These are phyloP conservation scores for Colletotrichum paranaense DNA, from an alignment of 2,329 filamentous ascomycete genomes.

Conservation along the genomic window DNA sequence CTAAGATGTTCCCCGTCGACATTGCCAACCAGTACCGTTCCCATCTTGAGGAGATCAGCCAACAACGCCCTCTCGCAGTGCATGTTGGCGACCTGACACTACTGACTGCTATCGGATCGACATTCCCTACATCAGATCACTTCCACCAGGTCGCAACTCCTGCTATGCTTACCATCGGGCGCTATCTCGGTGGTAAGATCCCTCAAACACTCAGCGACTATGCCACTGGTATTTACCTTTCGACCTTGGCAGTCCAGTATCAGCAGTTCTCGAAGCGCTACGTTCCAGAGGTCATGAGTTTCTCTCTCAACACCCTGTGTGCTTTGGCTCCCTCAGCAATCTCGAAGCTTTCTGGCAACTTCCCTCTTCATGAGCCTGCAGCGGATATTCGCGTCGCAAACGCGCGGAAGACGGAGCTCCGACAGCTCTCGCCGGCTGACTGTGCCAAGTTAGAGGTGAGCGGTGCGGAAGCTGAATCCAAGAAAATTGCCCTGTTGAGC, in stretches of 20 bases:
- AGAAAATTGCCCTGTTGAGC: conserved; percentile 70
- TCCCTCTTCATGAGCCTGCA: conserved; percentile 70
- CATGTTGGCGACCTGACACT: conserved; percentile 80
- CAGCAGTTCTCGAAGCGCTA: conserved; percentile 87
- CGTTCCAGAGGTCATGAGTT: conserved; percentile 89
- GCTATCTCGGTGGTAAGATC: conserved; percentile 83
- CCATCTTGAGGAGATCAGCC: conserved; percentile 71
- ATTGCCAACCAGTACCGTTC: conserved; percentile 82
- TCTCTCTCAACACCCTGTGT: conserved; percentile 78
- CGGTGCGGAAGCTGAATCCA: conserved; percentile 40
- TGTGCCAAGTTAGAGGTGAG: conserved; percentile 50
- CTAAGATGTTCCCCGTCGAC: conserved; percentile 84
- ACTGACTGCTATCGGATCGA: conserved; percentile 84
- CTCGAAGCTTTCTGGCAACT: conserved; percentile 60
- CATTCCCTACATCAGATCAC: conserved; percentile 96
- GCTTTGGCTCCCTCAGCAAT: conserved; percentile 70
- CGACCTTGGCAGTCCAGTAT: conserved; percentile 83
- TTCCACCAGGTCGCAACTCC: conserved; percentile 97
- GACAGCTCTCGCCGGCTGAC: conserved; percentile 71
- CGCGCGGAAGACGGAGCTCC: conserved; percentile 52
- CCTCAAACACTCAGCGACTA: conserved; percentile 75
- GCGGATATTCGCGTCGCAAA: conserved; percentile 61
- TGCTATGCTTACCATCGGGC: conserved; percentile 83
- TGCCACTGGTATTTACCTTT: conserved; percentile 81
- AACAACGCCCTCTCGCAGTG: conserved; percentile 61